Conservation (phyloP, 306 rosid genomes). For the Vigna nakashimae region DNA sequence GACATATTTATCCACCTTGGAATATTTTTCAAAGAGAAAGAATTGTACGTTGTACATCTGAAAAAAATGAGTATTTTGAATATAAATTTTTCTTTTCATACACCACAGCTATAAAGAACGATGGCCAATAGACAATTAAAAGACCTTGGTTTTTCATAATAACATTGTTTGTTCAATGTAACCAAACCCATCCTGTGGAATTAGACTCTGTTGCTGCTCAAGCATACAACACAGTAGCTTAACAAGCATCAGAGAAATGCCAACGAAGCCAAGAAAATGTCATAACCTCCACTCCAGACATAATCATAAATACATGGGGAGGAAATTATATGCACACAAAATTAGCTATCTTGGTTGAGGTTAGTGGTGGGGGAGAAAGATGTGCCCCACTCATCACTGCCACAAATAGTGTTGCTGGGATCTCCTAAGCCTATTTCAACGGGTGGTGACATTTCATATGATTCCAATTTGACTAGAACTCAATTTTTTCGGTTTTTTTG, state of each 20-base stretch:
- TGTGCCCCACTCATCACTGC: no score
- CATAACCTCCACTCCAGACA: conserved; percentile 1
- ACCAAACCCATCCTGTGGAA: not conserved
- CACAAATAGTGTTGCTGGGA: no score
- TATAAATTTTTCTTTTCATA: conserved; percentile 1
- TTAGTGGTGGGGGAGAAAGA: no score
- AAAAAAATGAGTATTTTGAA: conserved; percentile 14
- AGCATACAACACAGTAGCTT: conserved; percentile 27
- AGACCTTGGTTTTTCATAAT: conserved; percentile 1
- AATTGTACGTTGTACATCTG: not conserved
- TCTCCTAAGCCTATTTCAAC: no score
- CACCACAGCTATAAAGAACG: not conserved
- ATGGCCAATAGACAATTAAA: conserved; percentile 21
- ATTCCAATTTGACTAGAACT: no score
- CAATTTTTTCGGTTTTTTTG: no score
- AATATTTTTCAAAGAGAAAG: conserved; percentile 26
- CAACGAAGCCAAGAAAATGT: conserved; percentile 8
- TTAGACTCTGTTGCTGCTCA: not conserved
- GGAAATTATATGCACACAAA: not conserved
- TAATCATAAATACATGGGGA: conserved; percentile 12
- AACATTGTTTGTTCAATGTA: not conserved
- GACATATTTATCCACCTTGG: conserved; percentile 12
- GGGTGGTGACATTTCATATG: no score
- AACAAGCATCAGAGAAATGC: conserved; percentile 29
- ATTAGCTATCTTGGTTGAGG: not conserved